These are phyloP conservation scores for Thraustochytrium striatum DNA, from an alignment of 352 stramenopile genomes.

Conservation along the genomic window DNA sequence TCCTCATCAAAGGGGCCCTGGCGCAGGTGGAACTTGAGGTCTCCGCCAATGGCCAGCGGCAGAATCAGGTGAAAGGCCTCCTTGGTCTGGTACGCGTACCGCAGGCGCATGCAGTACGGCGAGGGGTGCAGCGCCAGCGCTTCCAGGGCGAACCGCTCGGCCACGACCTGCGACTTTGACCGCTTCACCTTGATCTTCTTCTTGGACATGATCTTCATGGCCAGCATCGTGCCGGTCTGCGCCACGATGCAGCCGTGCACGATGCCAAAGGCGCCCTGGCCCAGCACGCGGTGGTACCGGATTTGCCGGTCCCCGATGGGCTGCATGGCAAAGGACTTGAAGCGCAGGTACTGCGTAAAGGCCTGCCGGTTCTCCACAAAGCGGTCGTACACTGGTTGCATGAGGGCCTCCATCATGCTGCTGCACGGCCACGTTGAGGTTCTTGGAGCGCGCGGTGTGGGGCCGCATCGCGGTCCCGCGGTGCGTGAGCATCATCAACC, in stretches of 20 bases:
- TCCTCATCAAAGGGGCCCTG: constrained; percentile 27
- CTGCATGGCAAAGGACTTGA: constrained; percentile 46
- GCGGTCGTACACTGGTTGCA: constrained; percentile 25
- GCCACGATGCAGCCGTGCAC: constrained; percentile 73
- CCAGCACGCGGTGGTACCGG: constrained; percentile 72
- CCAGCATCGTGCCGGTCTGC: constrained; percentile 81
- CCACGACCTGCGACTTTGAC: constrained; percentile 67
- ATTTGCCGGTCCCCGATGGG: constrained; percentile 32
- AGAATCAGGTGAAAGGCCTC: constrained; percentile 92
- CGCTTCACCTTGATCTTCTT: constrained; percentile 86
- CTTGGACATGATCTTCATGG: constrained; percentile 99
- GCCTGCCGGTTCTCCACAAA: constrained; percentile 32
- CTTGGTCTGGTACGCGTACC: constrained; percentile 93
- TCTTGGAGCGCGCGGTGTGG: constrained; percentile 11
- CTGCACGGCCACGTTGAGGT: constrained; percentile 29
- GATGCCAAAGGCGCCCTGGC: constrained; percentile 86
- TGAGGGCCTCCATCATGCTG: background rate
- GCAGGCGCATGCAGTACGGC: constrained; percentile 94
- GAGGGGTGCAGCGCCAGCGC: constrained; percentile 74
- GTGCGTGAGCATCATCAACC: background rate
- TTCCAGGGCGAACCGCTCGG: constrained; percentile 94
- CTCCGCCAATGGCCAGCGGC: constrained; percentile 89
- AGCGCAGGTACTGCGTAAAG: constrained; percentile 41
- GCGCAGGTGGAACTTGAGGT: constrained; percentile 89
- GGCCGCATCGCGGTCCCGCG: background rate